Evolutionary conservation across 2,329 filamentous ascomycete species (phyloP).

Genomic region (Microcyclosporella mali): DNA sequence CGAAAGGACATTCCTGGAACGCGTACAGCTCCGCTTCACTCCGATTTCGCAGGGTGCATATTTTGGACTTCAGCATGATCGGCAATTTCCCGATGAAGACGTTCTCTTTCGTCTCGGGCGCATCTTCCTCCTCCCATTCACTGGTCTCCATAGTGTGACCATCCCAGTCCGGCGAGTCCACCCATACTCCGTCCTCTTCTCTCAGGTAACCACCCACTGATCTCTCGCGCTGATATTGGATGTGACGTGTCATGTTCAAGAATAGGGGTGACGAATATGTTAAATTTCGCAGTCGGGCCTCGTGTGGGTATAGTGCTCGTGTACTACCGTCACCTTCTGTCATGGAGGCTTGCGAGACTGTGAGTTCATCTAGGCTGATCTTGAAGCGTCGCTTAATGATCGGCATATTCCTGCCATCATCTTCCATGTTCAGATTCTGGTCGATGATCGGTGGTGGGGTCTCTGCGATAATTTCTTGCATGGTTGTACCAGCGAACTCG

Average conservation of each 20-base stretch:
- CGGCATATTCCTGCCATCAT: conserved; percentile 60
- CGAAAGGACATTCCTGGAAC: conserved; percentile 94
- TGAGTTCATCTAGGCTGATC: conserved; percentile 86
- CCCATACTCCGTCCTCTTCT: conserved; percentile 53
- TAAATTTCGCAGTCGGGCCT: conserved; percentile 89
- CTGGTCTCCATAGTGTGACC: conserved; percentile 39
- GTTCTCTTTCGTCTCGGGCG: conserved; percentile 37
- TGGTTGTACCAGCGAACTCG: conserved; percentile 88
- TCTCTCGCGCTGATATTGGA: conserved; percentile 74
- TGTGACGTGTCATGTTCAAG: conserved; percentile 77
- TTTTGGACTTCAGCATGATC: conserved; percentile 96
- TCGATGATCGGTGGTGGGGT: conserved; percentile 89
- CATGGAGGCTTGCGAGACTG: conserved; percentile 82
- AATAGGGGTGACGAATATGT: conserved; percentile 93
- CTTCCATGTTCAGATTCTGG: conserved; percentile 73
- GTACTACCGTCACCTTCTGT: conserved; percentile 90
- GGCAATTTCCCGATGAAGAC: conserved; percentile 94
- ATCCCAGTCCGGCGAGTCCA: conserved; percentile 31
- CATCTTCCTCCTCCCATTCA: conserved; percentile 38
- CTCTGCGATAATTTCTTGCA: conserved; percentile 90
- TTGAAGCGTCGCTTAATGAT: conserved; percentile 88
- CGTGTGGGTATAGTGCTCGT: conserved; percentile 80
- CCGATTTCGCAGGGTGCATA: conserved; percentile 80
- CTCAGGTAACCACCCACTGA: conserved; percentile 57
- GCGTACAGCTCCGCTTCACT: conserved; percentile 80